Evolutionary conservation across 1,139 yeast genomes (phyloP), one percentile per base, ranked within the genome.

Genomic region (Pichia sp.): DNA sequence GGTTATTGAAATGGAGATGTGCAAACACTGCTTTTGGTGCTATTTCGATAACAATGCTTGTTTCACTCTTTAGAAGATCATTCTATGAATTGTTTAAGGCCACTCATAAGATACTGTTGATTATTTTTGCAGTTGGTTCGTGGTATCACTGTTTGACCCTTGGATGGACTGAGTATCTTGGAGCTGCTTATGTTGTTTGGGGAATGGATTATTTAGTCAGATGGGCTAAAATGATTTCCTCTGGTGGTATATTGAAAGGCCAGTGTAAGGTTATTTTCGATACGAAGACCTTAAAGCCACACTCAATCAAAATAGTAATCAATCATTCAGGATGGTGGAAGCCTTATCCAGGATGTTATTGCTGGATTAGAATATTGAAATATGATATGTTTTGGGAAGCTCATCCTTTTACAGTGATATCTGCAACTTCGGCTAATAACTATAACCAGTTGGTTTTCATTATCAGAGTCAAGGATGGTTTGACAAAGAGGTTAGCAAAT

Each of bases 381-480:
- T 74, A 75, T 45, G 66, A 74, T 8, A 69, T 75, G 65, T 79
- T 78, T 69, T 80, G 82, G 82, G 81, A 80, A 67, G 76, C 82
- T 0, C 84, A 80, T 63, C 85, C 85, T 1, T 79, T 80, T 63
- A 79, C 84, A 0, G 70, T 79, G 11, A 62, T 71, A 8, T 64
- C 68, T 30, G 63, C 71, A 4, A 64, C 69, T 6, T 56, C 62
- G 19, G 70, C 66, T 8, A 63, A 66, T 48, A 70, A 71, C 49
- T 68, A 67, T 45, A 68, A 70, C 52, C 72, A 70, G 54, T 54
- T 72, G 55, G 69, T 70, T 1, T 64, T 73, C 50, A 63, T 69
- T 30, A 67, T 73, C 26, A 68, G 72, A 59, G 76, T 72, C 10
- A 73, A 73, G 57, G 67, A 69, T 31, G 77, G 77, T 1, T 59